Percentiles rank a stretch among this genome's conserved stretches.
Evolutionary conservation across 306 rosid genomes (phyloP).

Genomic region (Cucurbita pepo): DNA sequence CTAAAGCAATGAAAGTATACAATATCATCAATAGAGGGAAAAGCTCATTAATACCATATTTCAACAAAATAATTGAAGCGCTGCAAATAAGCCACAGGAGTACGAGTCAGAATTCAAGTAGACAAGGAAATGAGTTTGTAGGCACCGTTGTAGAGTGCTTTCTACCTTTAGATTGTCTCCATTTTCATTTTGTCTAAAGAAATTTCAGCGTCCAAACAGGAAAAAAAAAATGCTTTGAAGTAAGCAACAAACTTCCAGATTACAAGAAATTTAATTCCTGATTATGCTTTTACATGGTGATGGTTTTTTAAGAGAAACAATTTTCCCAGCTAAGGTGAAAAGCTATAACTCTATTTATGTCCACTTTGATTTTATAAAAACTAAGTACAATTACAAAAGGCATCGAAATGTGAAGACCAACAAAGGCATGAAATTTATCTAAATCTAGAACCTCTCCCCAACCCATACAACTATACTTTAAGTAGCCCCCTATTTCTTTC

Average conservation of each 20-base stretch:
- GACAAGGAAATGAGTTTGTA: neutral
- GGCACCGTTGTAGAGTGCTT: neutral
- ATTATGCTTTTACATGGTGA: neutral
- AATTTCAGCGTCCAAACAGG: neutral
- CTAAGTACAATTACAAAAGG: neutral
- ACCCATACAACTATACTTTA: neutral
- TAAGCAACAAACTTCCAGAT: neutral
- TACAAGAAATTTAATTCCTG: neutral
- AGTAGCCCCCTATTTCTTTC: neutral
- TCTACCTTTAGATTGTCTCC: neutral
- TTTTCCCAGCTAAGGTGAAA: neutral
- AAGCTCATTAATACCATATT: neutral
- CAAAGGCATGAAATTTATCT: neutral
- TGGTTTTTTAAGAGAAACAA: neutral
- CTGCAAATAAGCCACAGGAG: neutral
- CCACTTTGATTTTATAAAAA: neutral
- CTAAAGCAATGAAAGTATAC: conserved; percentile 22
- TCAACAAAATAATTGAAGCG: neutral
- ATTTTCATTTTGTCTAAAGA: neutral
- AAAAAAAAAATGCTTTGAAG: neutral
- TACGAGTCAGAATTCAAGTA: neutral
- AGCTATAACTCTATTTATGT: neutral
- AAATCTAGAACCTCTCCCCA: neutral
- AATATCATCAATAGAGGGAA: neutral
- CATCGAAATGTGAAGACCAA: neutral